Evolutionary conservation across 2,329 filamentous ascomycete genomes (phyloP), one percentile per base, ranked within the genome.

Genomic region (Allantophomopsis cytisporea): DNA sequence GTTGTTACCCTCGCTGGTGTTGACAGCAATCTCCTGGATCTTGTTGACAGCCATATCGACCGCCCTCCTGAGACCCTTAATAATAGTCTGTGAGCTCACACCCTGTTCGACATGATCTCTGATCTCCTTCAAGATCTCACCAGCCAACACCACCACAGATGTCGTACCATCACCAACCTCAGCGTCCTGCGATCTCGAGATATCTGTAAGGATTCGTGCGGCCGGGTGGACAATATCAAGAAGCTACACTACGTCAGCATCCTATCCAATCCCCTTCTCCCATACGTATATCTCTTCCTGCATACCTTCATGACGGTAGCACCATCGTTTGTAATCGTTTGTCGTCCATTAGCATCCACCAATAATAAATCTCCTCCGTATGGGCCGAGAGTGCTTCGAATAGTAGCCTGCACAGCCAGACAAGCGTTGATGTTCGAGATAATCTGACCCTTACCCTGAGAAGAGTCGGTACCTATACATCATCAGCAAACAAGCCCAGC

Each of bases 361-460:
- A 98, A 80, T 60, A 98, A 72, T 59, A 96, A 67, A 65, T 98
- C 91, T 56, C 91, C 91, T 59, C 91, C 91, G 64, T 96, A 98
- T 28, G 91, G 91, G 32, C 91, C 91, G 30, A 98, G 73, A 15
- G 91, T 98, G 54, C 83, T 85, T 68, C 94, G 93, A 67, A 98
- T 89, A 43, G 89, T 96, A 38, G 80, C 75, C 66, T 98, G 91
- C 32, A 98, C 88, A 17, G 91, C 89, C 53, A 95, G 71, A 62
- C 91, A 98, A 50, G 91, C 91, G 68, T 94, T 95, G 68, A 98
- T 96, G 65, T 98, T 98, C 54, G 89, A 93, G 54, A 98, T 66
- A 55, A 98, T 82, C 66, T 98, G 91, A 40, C 88, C 88, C 62
- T 93, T 91, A 56, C 91, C 91, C 65, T 98, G 91, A 39, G 91